Evolutionary conservation across 1,139 yeast species (phyloP), one percentile per base, ranked within the genome.

Genomic region (Pichia sp.): DNA sequence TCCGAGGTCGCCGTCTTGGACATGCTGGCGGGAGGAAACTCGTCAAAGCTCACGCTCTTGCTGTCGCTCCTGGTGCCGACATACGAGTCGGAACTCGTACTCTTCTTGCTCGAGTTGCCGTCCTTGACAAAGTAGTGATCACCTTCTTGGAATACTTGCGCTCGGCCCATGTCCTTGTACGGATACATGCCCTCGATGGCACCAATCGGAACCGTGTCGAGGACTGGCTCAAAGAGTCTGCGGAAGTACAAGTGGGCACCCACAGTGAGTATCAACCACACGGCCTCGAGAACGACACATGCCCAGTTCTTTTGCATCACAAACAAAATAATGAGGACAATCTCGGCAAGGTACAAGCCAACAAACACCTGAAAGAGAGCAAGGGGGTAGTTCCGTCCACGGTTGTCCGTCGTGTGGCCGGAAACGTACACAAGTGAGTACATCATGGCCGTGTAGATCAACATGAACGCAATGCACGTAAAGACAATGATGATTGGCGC

Each of bases 241-340:
- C 82, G 82, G 67, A 81, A 73, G 67, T 76, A 84, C 36, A 85
- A 46, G 66, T 93, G 97, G 55, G 81, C 77, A 64, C 82, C 80
- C 4, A 80, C 78, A 0, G 97, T 90, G 59, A 79, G 75, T 15
- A 75, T 81, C 15, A 90, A 65, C 54, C 84, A 75, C 55, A 89
- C 77, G 8, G 81, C 85, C 70, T 87, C 90, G 53, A 93, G 73
- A 15, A 81, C 92, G 61, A 92, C 79, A 49, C 96, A 95, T 44
- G 96, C 97, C 97, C 97, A 92, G 55, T 95, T 88, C 76, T 90
- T 89, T 60, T 96, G 95, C 65, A 90, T 90, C 31, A 84, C 89
- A 68, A 90, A 90, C 60, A 93, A 75, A 55, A 95, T 97, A 61
- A 92, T 72, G 66, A 93, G 67, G 74, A 96, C 89, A 36, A 90